These are phyloP conservation scores for Acacia confusa DNA, from an alignment of 306 rosid genomes.

Conservation along the genomic window DNA sequence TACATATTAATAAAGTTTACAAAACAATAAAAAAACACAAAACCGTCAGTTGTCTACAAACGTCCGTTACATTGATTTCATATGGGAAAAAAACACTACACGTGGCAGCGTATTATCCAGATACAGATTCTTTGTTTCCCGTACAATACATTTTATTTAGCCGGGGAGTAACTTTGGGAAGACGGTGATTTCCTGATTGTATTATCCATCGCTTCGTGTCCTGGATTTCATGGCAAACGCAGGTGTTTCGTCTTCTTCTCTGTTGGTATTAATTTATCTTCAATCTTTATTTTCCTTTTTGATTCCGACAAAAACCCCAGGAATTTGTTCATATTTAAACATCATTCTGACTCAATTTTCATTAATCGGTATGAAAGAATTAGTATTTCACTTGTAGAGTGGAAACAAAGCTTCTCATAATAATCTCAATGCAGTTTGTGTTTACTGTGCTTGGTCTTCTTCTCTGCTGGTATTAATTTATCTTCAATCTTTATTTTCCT, in stretches of 20 bases:
- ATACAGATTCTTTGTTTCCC: background rate
- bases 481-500: background rate
- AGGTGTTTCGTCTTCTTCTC: conserved; percentile 35
- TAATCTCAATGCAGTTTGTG: background rate
- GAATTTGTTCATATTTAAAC: background rate
- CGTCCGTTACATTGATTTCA: too few relatives aligned
- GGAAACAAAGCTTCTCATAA: background rate
- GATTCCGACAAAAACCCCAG: background rate
- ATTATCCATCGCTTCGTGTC: background rate
- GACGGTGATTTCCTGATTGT: background rate
- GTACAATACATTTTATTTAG: background rate
- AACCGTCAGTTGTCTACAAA: too few relatives aligned
- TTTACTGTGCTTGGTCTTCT: conserved; percentile 31
- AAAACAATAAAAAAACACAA: too few relatives aligned
- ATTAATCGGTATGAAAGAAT: background rate
- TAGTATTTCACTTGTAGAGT: background rate
- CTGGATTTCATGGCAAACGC: background rate
- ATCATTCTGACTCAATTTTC: background rate
- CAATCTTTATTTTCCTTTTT: background rate
- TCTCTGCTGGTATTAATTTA: conserved; percentile 22
- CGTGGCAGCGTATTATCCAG: too few relatives aligned
- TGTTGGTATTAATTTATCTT: conserved; percentile 5
- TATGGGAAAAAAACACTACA: too few relatives aligned
- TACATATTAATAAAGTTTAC: too few relatives aligned
- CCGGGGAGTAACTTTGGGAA: background rate